Base-by-base conservation (phyloP, 306 rosid genomes). In the Cucurbita argyrosperma region DNA sequence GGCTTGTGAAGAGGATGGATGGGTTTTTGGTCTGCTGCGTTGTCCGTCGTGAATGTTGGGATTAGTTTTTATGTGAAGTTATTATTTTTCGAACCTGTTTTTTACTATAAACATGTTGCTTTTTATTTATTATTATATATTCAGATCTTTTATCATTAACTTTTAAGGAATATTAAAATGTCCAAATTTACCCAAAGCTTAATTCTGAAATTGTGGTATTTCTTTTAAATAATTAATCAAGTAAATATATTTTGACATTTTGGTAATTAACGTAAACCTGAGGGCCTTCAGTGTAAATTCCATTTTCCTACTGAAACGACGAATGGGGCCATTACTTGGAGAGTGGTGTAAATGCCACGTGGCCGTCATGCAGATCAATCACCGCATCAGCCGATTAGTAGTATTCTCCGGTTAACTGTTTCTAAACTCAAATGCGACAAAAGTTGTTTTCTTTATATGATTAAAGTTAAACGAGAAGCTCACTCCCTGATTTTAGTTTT, bases 31-130 rank as follows among this genome's bases (percentile, higher is more conserved):
- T 67, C 37, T 46, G 15, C 55, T 46, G 56, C 51, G 51, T 42
- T 16, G 51, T 46, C 56, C 47, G 56, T 67, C 23, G 73, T 55
- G 71, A 56, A 67, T 46, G 56, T 45, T 5, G 73, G 55, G 72
- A 67, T 64, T 64, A 42, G 71, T 67, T 21, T 64, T n/a, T n/a
- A 64, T 64, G 50, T 64, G 71, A 64, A 39, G 30, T 64, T 39
- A 19, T 40, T 11, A 50, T 19, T 67, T 67, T 12, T 67, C 46
- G 52, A 42, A 42, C 35, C 1, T 64, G 71, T 42, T 40, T 42
- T 40, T 21, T 63, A 37, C 68, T 38, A 39, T 16, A 63, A 63
- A 63, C 12, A 15, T 40, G 26, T 42, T 61, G 68, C 68, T n/a
- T 64, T 64, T 64, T 18, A 10, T n/a, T 40, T 42, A 30, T 30